A percentile compares a stretch with the other conserved stretches of the same genome.
phyloP scores from a whole-genome alignment of 495 filamentous ascomycete genomes.

The Alectoria sarmentosa region DNA sequence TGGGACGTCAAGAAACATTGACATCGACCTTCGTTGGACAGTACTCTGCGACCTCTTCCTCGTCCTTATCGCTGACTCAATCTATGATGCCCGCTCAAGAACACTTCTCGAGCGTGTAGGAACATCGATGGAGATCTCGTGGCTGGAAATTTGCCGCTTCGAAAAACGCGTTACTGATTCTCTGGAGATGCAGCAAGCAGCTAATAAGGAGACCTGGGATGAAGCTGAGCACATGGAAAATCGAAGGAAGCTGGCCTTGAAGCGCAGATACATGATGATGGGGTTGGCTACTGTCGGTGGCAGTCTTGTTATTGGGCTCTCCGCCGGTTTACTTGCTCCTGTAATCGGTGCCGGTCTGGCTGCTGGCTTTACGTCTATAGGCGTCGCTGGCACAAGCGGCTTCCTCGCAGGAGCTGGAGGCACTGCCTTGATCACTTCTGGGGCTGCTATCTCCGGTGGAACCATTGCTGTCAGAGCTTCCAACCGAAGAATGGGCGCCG shows the following conservation, averaged over 20 bases:
- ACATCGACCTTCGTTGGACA: constrained; percentile 96
- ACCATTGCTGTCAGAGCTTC: constrained; percentile 82
- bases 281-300: constrained; percentile 94
- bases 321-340: constrained; percentile 84
- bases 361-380: constrained; percentile 91
- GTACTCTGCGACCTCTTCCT: constrained; percentile 96
- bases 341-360: constrained; percentile 93
- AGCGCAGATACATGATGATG: constrained; percentile 86
- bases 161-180: constrained; percentile 97
- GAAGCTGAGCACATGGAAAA: constrained; percentile 92
- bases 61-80: constrained; percentile 85
- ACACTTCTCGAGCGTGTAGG: constrained; percentile 79
- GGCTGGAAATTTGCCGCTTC: constrained; percentile 92
- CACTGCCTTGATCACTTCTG: constrained; percentile 87
- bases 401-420: constrained; percentile 91
- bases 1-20: constrained; percentile 70
- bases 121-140: constrained; percentile 67
- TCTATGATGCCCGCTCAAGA: constrained; percentile 87
- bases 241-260: constrained; percentile 71
- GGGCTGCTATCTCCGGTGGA: constrained; percentile 78
- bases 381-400: constrained; percentile 77
- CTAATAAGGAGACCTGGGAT: constrained; percentile 94
- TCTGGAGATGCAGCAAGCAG: constrained; percentile 90
- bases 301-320: constrained; percentile 90
- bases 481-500: constrained; percentile 75